Percentiles rank a stretch among this genome's conserved stretches.
Evolutionary conservation across 164 flowering plant species (phyloP).

Genomic region (Nymphaea thermarum): DNA sequence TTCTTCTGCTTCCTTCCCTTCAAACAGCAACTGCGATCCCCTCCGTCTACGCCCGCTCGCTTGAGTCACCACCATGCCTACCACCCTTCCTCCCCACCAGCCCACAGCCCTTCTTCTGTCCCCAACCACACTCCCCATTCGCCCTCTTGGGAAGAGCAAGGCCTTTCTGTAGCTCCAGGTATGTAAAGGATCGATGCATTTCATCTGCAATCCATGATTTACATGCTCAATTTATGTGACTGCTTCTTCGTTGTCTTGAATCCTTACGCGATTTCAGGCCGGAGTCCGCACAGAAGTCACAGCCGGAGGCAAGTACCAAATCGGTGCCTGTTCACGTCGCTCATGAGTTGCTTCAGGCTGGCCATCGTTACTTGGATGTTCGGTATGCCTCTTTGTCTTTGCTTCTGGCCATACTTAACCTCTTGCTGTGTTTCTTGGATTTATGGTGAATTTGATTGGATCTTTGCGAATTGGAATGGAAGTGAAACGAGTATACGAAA

Average conservation of each 20-base stretch:
- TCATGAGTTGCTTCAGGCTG: conserved; percentile 80
- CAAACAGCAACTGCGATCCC: neutral
- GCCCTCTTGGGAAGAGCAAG: neutral
- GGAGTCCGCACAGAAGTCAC: neutral
- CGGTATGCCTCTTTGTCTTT: conserved; percentile 21
- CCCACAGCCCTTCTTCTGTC: neutral
- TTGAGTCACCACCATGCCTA: too few relatives aligned
- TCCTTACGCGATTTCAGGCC: too few relatives aligned
- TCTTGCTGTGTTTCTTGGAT: too few relatives aligned
- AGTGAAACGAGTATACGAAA: too few relatives aligned
- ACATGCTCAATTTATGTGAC: neutral
- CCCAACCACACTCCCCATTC: neutral
- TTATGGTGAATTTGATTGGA: too few relatives aligned
- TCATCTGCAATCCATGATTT: neutral
- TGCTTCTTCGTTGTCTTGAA: neutral
- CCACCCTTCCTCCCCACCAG: neutral
- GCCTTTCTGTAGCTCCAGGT: neutral
- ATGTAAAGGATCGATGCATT: neutral
- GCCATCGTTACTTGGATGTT: conserved; percentile 81
- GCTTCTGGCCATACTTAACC: too few relatives aligned
- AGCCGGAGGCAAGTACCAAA: conserved; percentile 26
- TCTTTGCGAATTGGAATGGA: too few relatives aligned
- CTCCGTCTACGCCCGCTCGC: neutral
- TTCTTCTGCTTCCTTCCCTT: neutral
- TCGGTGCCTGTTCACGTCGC: conserved; percentile 91